Conservation (phyloP, 495 filamentous ascomycete species). For the Tuber brumale region DNA sequence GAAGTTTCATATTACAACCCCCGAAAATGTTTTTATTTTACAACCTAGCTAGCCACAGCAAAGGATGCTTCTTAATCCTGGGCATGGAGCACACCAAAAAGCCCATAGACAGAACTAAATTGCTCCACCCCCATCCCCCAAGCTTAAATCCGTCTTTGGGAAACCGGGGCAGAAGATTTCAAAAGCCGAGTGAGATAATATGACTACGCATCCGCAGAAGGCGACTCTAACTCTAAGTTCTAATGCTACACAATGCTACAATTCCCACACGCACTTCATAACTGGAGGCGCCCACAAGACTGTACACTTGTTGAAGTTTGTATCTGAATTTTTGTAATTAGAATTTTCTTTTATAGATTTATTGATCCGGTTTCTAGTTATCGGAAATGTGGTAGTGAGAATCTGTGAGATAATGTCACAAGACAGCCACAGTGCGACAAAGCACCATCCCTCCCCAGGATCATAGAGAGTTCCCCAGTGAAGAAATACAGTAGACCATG, state of each 20-base stretch:
- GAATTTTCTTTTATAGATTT: background rate
- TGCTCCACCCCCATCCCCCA: background rate
- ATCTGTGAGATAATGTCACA: background rate
- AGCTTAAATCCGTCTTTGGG: background rate
- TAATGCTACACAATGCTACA: background rate
- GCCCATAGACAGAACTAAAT: background rate
- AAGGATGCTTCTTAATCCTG: background rate
- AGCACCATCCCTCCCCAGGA: background rate
- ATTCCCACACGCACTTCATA: background rate
- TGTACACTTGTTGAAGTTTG: background rate
- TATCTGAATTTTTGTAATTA: background rate
- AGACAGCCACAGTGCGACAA: background rate
- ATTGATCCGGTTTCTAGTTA: background rate
- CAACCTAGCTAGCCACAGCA: background rate
- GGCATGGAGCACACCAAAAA: background rate
- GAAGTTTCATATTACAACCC: background rate
- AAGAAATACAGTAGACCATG: background rate
- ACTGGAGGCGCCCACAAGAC: background rate
- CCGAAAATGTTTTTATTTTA: background rate
- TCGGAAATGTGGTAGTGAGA: background rate
- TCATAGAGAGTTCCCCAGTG: background rate
- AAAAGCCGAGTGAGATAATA: background rate
- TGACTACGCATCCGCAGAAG: background rate
- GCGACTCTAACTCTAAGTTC: background rate
- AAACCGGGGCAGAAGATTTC: background rate